Evolutionary conservation across 2,329 filamentous ascomycete genomes (phyloP).

Genomic region (Fusarium pininemorale): DNA sequence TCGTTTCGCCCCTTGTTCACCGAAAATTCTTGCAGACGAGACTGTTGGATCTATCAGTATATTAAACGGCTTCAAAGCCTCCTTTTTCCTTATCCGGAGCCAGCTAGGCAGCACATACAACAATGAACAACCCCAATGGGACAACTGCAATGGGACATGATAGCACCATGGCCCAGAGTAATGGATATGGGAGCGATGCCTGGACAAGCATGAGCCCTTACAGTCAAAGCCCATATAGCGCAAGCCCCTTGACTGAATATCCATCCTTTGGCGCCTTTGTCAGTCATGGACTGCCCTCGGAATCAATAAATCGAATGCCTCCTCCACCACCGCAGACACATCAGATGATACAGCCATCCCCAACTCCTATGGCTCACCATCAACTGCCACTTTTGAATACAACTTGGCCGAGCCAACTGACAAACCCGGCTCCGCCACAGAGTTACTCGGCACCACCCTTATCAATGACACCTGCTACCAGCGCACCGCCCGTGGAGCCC

Average conservation of each 20-base stretch:
- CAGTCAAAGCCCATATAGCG: constrained; percentile 64
- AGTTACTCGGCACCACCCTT: constrained; percentile 69
- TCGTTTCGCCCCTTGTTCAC: constrained; percentile 8
- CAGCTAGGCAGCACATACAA: constrained; percentile 32
- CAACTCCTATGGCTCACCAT: constrained; percentile 61
- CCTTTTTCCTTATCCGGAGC: constrained; percentile 20
- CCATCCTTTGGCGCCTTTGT: constrained; percentile 65
- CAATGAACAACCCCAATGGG: constrained; percentile 49
- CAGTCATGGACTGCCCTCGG: constrained; percentile 60
- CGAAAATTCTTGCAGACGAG: background rate
- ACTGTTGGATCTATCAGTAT: background rate
- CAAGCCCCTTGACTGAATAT: constrained; percentile 72
- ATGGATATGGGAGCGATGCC: constrained; percentile 53
- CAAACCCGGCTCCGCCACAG: constrained; percentile 65
- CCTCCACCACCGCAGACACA: constrained; percentile 60
- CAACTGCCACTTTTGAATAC: constrained; percentile 75
- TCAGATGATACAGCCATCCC: constrained; percentile 46
- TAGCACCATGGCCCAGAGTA: constrained; percentile 44
- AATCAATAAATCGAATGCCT: constrained; percentile 62
- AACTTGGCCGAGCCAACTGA: constrained; percentile 84
- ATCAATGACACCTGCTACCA: constrained; percentile 66
- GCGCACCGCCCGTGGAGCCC: constrained; percentile 55
- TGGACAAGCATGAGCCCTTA: constrained; percentile 70
- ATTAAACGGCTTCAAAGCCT: background rate
- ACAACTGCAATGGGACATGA: constrained; percentile 46